phyloP scores from a whole-genome alignment of 345 rosid species.

The Brassica rapa region DNA sequence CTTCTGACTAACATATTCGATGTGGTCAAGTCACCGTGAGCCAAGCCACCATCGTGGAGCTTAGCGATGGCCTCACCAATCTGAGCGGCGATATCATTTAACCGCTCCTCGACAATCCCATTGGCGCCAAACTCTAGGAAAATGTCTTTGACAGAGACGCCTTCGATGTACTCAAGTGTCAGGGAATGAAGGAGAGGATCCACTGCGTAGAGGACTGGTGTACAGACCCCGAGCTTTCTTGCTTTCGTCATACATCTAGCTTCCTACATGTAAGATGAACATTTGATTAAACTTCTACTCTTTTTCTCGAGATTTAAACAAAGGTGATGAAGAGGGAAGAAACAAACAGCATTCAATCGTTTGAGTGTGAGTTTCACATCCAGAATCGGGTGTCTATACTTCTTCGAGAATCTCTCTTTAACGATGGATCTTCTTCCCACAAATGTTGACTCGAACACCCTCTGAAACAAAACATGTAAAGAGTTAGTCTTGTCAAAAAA shows the following conservation, averaged over 20 bases:
- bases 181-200: conserved; percentile 71
- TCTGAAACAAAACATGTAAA: conserved; percentile 46
- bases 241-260: conserved; percentile 98
- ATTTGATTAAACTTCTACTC: not conserved
- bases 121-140: conserved; percentile 69
- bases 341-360: conserved; percentile 85
- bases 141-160: conserved; percentile 75
- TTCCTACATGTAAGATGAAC: conserved; percentile 52
- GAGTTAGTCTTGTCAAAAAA: not conserved
- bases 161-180: conserved; percentile 85
- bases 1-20: conserved; percentile 79
- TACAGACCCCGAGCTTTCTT: conserved; percentile 77
- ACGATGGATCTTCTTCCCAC: conserved; percentile 70
- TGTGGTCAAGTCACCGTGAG: conserved; percentile 97
- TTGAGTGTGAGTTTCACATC: conserved; percentile 83
- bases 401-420: conserved; percentile 94
- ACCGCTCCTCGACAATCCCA: conserved; percentile 68
- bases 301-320: not conserved
- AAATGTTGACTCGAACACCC: conserved; percentile 77
- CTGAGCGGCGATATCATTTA: conserved; percentile 73
- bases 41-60: conserved; percentile 92
- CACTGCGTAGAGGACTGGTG: conserved; percentile 75
- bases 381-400: conserved; percentile 87
- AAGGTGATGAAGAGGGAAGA: not conserved
- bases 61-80: conserved; percentile 88